Conservation (phyloP, 208 protist genomes). For the Herpetomonas tarakana region DNA sequence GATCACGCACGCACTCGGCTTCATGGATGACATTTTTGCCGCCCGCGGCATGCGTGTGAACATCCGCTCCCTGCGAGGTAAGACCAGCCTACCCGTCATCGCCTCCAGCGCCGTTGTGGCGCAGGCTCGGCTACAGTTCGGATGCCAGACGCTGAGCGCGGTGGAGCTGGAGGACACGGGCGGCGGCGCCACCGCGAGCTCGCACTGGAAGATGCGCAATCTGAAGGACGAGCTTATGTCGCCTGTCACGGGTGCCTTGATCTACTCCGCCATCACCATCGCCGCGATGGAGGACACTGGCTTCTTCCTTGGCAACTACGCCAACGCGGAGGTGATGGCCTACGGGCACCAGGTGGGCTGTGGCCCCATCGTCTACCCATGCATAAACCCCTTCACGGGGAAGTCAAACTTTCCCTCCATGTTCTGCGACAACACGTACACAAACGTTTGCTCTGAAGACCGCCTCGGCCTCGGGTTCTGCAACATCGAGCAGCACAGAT, state of each 20-base stretch:
- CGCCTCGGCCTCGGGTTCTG: constrained; percentile 18
- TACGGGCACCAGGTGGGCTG: constrained; percentile 59
- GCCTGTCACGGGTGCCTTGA: constrained; percentile 15
- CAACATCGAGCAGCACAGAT: neutral
- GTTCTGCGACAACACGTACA: constrained; percentile 20
- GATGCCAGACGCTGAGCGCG: constrained; percentile 31
- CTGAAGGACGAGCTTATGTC: constrained; percentile 67
- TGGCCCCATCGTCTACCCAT: constrained; percentile 18
- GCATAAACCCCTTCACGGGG: constrained; percentile 10
- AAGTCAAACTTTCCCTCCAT: constrained; percentile 21
- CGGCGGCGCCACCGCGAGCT: constrained; percentile 23
- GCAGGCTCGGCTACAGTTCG: constrained; percentile 32
- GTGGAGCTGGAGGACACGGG: constrained; percentile 62
- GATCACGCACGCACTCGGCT: constrained; percentile 63
- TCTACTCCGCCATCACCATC: constrained; percentile 54
- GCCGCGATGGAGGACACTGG: constrained; percentile 55
- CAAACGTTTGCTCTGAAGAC: constrained; percentile 24
- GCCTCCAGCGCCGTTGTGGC: constrained; percentile 13
- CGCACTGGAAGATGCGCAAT: constrained; percentile 71
- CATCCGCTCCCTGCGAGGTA: constrained; percentile 4
- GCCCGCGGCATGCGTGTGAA: constrained; percentile 5
- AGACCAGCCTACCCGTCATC: constrained; percentile 9
- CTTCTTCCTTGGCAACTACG: constrained; percentile 49
- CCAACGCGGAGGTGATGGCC: constrained; percentile 32
- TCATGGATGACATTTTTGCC: constrained; percentile 11